phyloP scores from a whole-genome alignment of 805 yeast genomes.

The Metschnikowia chrysomelidarum region DNA sequence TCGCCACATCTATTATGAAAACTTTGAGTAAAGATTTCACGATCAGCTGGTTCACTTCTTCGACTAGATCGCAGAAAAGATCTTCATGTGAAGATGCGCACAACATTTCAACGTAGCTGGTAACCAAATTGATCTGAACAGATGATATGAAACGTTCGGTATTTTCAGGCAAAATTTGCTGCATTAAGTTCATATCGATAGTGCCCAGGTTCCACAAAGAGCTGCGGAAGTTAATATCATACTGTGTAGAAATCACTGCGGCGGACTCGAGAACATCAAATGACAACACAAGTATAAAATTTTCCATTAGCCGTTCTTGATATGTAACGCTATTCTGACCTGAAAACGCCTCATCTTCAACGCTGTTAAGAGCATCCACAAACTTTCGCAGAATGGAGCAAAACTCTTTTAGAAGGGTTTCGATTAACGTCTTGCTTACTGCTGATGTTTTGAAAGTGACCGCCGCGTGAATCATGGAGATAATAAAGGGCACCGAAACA shows the following conservation, averaged over 20 bases:
- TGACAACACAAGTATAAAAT: conserved; percentile 47
- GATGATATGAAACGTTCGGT: conserved; percentile 40
- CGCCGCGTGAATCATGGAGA: conserved; percentile 55
- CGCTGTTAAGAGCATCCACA: conserved; percentile 22
- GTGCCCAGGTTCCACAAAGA: conserved; percentile 28
- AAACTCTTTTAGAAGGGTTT: conserved; percentile 16
- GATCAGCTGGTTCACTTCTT: conserved; percentile 5
- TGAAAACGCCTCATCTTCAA: conserved; percentile 27
- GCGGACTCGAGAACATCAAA: conserved; percentile 58
- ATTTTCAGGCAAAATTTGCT: conserved; percentile 46
- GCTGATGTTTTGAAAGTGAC: conserved; percentile 65
- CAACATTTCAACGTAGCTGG: conserved; percentile 53
- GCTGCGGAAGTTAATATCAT: conserved; percentile 21
- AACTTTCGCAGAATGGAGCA: conserved; percentile 20
- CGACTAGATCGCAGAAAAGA: conserved; percentile 6
- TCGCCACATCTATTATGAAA: conserved; percentile 41
- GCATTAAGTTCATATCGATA: conserved; percentile 32
- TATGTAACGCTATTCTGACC: conserved; percentile 31
- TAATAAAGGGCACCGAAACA: conserved; percentile 56
- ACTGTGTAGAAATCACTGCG: conserved; percentile 26
- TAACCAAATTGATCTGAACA: conserved; percentile 48
- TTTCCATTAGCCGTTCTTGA: conserved; percentile 45
- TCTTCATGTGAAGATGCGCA: conserved; percentile 36
- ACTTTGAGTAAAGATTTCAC: conserved; percentile 35
- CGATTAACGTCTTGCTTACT: conserved; percentile 35